Percentiles rank a stretch among this genome's conserved stretches.
Evolutionary conservation across 495 filamentous ascomycete genomes (phyloP).

Genomic region (Jackrogersella minutella): DNA sequence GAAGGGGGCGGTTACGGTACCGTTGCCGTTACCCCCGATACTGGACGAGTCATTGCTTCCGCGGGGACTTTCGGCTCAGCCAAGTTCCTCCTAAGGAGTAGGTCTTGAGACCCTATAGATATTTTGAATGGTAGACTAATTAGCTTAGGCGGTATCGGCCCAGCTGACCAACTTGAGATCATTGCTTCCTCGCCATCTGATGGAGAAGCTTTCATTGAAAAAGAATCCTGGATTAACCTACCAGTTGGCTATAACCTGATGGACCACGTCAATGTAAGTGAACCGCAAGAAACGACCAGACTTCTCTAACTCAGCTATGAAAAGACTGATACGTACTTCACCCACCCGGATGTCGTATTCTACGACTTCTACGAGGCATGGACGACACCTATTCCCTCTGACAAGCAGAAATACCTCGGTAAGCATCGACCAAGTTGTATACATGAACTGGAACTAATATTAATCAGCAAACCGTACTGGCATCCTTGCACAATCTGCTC

Average conservation of each 20-base stretch:
- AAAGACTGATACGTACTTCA: slow-evolving; percentile 70
- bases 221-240: slow-evolving; percentile 70
- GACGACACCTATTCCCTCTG: slow-evolving; percentile 51
- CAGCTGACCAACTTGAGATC: slow-evolving; percentile 65
- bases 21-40: slow-evolving; percentile 62
- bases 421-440: slow-evolving; percentile 14
- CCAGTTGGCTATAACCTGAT: slow-evolving; percentile 78
- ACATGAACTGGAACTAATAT: slow-evolving; percentile 33
- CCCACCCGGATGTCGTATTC: slow-evolving; percentile 65
- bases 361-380: slow-evolving; percentile 74
- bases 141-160: slow-evolving; percentile 66
- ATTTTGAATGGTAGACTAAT: slow-evolving; percentile 36
- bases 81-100: slow-evolving; percentile 67
- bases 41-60: slow-evolving; percentile 72
- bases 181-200: slow-evolving; percentile 60
- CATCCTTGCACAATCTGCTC: slow-evolving; percentile 73
- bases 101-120: neutral
- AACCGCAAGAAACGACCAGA: neutral
- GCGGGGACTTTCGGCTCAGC: slow-evolving; percentile 76
- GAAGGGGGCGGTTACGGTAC: slow-evolving; percentile 65
- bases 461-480: slow-evolving; percentile 61
- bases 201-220: slow-evolving; percentile 62
- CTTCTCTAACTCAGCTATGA: slow-evolving; percentile 6
- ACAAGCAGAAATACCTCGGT: slow-evolving; percentile 51
- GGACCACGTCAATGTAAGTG: slow-evolving; percentile 70